A percentile compares a stretch with the other conserved stretches of the same genome.
These are phyloP conservation scores for Arachis hypogaea DNA, from an alignment of 306 rosid genomes.

Conservation along the genomic window DNA sequence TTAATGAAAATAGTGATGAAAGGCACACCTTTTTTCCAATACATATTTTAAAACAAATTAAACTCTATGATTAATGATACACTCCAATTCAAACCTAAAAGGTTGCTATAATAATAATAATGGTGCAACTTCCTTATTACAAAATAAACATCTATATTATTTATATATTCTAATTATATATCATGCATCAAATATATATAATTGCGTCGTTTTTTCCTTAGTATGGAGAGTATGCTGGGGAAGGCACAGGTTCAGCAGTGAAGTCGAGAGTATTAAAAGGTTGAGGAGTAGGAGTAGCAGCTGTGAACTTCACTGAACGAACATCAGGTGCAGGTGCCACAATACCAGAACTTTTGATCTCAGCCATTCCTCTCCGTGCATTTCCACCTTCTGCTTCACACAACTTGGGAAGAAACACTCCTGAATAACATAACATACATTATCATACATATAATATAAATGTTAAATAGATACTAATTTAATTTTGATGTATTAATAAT, in stretches of 20 bases:
- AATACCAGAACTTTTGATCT: constrained; percentile 66
- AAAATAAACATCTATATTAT: too few relatives aligned
- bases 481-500: too few relatives aligned
- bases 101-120: neutral
- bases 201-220: neutral
- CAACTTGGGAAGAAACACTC: constrained; percentile 84
- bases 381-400: constrained; percentile 65
- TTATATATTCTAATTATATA: too few relatives aligned
- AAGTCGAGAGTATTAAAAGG: constrained; percentile 16
- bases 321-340: constrained; percentile 70
- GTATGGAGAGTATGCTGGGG: constrained; percentile 47
- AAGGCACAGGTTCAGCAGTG: constrained; percentile 14
- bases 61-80: too few relatives aligned
- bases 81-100: neutral
- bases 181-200: neutral
- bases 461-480: too few relatives aligned
- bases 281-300: constrained; percentile 31
- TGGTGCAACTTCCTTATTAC: neutral
- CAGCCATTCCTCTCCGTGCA: constrained; percentile 67
- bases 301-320: constrained; percentile 26
- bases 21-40: neutral
- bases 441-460: too few relatives aligned
- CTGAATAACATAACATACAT: constrained; percentile 31
- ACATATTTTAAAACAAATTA: too few relatives aligned
- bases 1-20: neutral